Conservation (phyloP, 1,139 yeast genomes). For the Hemisphaericaspora lyxosophila region DNA sequence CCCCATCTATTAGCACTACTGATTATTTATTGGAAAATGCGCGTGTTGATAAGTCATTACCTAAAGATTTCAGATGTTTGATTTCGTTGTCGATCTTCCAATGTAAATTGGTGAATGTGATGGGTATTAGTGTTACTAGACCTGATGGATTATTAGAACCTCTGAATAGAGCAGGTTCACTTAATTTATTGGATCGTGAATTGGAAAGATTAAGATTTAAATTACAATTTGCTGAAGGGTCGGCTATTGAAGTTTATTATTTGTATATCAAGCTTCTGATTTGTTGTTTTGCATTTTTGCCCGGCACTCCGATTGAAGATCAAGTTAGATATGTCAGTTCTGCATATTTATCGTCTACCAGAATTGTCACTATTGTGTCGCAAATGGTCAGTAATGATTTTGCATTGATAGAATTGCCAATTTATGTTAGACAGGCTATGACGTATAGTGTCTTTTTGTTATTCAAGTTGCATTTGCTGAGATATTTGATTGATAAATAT, state of each 20-base stretch:
- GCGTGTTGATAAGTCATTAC: constrained; percentile 63
- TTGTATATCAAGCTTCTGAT: constrained; percentile 78
- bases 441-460: constrained; percentile 77
- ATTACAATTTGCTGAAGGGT: constrained; percentile 59
- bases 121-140: constrained; percentile 86
- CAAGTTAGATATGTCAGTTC: constrained; percentile 82
- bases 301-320: constrained; percentile 87
- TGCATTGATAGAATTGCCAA: constrained; percentile 80
- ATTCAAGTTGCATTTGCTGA: constrained; percentile 80
- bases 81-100: constrained; percentile 79
- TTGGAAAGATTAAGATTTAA: constrained; percentile 68
- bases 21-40: constrained; percentile 84
- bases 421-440: constrained; percentile 81
- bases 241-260: constrained; percentile 73
- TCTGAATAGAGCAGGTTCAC: constrained; percentile 74
- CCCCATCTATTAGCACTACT: constrained; percentile 76
- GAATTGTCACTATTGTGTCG: constrained; percentile 76
- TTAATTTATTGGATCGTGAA: constrained; percentile 75
- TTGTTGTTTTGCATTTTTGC: constrained; percentile 87
- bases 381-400: constrained; percentile 59
- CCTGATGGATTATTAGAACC: constrained; percentile 92
- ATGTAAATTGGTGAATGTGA: constrained; percentile 75
- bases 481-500: constrained; percentile 71
- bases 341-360: constrained; percentile 79
- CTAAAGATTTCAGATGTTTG: constrained; percentile 69